Evolutionary conservation across 257 asterid species (phyloP).

Genomic region (Plantago major): DNA sequence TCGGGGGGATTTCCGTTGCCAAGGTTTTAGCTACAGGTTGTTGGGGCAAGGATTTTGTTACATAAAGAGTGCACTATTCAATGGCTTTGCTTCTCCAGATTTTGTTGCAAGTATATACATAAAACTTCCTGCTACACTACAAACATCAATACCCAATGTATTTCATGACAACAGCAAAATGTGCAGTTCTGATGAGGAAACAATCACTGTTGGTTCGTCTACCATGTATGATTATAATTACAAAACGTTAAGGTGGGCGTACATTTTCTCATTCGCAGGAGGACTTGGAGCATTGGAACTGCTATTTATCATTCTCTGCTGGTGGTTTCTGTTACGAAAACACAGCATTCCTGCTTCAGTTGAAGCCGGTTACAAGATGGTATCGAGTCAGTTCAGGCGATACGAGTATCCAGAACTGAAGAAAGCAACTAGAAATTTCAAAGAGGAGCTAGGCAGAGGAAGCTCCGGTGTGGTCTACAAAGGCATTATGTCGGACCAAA

Average conservation of each 20-base stretch:
- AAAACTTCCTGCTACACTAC: slow-evolving; percentile 39
- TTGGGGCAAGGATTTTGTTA: slow-evolving; percentile 44
- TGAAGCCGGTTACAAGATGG: slow-evolving; percentile 46
- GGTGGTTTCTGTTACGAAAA: slow-evolving; percentile 47
- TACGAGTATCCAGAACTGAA: slow-evolving; percentile 36
- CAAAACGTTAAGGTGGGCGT: slow-evolving; percentile 36
- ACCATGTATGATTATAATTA: slow-evolving; percentile 35
- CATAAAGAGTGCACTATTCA: slow-evolving; percentile 46
- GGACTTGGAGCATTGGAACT: slow-evolving; percentile 34
- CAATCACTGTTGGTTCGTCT: slow-evolving; percentile 23
- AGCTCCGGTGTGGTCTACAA: slow-evolving; percentile 47
- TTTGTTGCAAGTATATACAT: slow-evolving; percentile 44
- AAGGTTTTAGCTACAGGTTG: slow-evolving; percentile 47
- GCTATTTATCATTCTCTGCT: slow-evolving; percentile 30
- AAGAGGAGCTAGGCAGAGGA: slow-evolving; percentile 49
- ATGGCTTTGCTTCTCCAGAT: slow-evolving; percentile 48
- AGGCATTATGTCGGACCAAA: slow-evolving; percentile 38
- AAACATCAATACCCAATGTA: slow-evolving; percentile 22
- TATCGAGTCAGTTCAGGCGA: slow-evolving; percentile 37
- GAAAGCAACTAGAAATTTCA: slow-evolving; percentile 44
- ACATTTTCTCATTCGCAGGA: slow-evolving; percentile 31
- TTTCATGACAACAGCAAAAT: slow-evolving; percentile 23
- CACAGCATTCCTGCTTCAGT: slow-evolving; percentile 42
- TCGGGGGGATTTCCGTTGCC: slow-evolving; percentile 33
- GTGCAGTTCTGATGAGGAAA: slow-evolving; percentile 20